Evolutionary conservation across 176 grass and related monocot genomes (phyloP).

Genomic region (Rhynchospora breviuscula): DNA sequence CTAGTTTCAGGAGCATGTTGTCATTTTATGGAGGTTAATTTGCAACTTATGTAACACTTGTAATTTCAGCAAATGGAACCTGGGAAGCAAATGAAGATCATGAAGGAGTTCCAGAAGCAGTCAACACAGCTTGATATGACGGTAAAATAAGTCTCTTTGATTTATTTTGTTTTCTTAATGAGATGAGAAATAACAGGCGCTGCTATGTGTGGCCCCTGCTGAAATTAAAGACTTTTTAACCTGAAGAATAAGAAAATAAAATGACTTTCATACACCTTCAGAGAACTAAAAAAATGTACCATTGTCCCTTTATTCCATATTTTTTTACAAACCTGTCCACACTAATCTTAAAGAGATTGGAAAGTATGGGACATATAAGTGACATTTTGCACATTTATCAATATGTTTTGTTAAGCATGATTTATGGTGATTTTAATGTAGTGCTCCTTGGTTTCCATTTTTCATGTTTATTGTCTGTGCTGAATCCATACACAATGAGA

Average conservation of each 20-base stretch:
- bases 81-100: constrained; percentile 74
- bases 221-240: not conserved
- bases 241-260: not conserved
- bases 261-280: not conserved
- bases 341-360: not conserved
- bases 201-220: not conserved
- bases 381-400: not conserved
- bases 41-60: not conserved
- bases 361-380: not conserved
- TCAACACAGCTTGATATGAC: constrained; percentile 97
- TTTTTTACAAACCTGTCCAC: not conserved
- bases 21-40: constrained; percentile 9
- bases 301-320: not conserved
- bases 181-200: not conserved
- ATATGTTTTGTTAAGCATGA: constrained; percentile 2
- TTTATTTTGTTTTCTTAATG: not conserved
- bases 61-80: constrained; percentile 97
- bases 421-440: not conserved
- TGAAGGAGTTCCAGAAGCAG: constrained; percentile 97
- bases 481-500: not conserved
- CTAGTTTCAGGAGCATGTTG: not conserved
- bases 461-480: not conserved
- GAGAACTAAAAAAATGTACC: not conserved
- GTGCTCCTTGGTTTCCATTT: not conserved
- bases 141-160: constrained; percentile 43